phyloP scores from a whole-genome alignment of 148 eudicot genomes.

The Pouteria glomerata region DNA sequence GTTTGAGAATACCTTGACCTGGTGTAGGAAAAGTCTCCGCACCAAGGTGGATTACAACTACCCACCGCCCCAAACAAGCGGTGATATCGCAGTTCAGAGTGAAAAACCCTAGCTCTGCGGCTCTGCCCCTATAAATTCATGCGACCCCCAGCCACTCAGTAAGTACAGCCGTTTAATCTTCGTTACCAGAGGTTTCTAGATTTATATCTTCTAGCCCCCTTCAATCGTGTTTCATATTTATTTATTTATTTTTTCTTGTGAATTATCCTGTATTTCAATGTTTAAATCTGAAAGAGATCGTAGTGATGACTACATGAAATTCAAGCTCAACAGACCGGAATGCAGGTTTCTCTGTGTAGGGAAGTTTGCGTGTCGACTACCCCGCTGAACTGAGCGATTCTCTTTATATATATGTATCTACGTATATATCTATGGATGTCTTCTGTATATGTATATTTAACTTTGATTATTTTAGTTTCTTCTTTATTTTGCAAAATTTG shows the following conservation, averaged over 20 bases:
- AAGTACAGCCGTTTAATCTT: background rate
- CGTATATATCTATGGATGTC: background rate
- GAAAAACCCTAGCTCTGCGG: constrained; percentile 2
- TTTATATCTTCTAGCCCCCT: too few species aligned
- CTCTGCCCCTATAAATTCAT: background rate
- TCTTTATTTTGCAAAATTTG: background rate
- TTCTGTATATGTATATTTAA: background rate
- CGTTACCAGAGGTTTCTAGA: background rate
- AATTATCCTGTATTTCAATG: background rate
- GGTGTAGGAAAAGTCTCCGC: background rate
- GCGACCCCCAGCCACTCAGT: background rate
- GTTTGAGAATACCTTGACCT: background rate
- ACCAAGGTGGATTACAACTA: background rate
- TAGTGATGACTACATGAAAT: constrained; percentile 52
- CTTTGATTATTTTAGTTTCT: background rate
- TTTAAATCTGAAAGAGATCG: constrained; percentile 14
- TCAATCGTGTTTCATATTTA: too few species aligned
- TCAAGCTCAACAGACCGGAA: constrained; percentile 95
- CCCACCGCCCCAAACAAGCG: background rate
- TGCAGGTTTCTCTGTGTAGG: constrained; percentile 27
- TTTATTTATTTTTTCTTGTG: background rate
- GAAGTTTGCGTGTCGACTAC: constrained; percentile 19
- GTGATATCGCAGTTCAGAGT: too few species aligned
- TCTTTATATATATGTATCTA: background rate
- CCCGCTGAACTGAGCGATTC: constrained; percentile 20